These are phyloP conservation scores for Pisolithus albus DNA, from an alignment of 768 basidiomycete genomes.

Conservation along the genomic window DNA sequence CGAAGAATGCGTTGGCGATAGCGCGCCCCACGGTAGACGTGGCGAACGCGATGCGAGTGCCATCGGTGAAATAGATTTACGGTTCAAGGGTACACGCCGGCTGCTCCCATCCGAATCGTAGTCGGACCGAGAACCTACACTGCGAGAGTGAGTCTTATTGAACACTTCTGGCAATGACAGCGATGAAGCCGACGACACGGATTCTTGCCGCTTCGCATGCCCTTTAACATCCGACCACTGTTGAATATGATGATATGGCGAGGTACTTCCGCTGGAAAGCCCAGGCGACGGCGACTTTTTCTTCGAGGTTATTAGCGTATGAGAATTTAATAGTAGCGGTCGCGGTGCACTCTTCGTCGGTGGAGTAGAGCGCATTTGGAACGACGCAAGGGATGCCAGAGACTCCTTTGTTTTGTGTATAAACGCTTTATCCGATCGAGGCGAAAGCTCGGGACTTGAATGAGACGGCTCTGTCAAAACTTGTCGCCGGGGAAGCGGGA, in stretches of 20 bases:
- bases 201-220: conserved; percentile 41
- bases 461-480: conserved; percentile 25
- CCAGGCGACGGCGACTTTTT: conserved; percentile 13
- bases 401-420: conserved; percentile 33
- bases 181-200: conserved; percentile 60
- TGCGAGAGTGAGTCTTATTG: conserved; percentile 25
- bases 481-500: conserved; percentile 30
- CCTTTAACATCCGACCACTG: conserved; percentile 44
- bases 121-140: conserved; percentile 36
- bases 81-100: conserved; percentile 56
- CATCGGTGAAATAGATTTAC: conserved; percentile 67
- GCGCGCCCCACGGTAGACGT: conserved; percentile 30
- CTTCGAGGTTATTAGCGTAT: conserved; percentile 35
- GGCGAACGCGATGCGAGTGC: conserved; percentile 44
- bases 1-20: conserved; percentile 38
- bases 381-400: conserved; percentile 38
- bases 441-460: conserved; percentile 27
- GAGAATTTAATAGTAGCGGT: conserved; percentile 59
- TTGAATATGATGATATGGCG: conserved; percentile 26
- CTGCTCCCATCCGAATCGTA: conserved; percentile 55
- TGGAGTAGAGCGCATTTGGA: conserved; percentile 28
- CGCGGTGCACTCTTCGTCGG: conserved; percentile 50
- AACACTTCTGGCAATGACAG: conserved; percentile 50
- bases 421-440: conserved; percentile 18
- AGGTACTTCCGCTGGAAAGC: conserved; percentile 31